A percentile compares a stretch with the other conserved stretches of the same genome.
phyloP scores from a whole-genome alignment of 164 flowering plant species.

The Annona cherimola region DNA sequence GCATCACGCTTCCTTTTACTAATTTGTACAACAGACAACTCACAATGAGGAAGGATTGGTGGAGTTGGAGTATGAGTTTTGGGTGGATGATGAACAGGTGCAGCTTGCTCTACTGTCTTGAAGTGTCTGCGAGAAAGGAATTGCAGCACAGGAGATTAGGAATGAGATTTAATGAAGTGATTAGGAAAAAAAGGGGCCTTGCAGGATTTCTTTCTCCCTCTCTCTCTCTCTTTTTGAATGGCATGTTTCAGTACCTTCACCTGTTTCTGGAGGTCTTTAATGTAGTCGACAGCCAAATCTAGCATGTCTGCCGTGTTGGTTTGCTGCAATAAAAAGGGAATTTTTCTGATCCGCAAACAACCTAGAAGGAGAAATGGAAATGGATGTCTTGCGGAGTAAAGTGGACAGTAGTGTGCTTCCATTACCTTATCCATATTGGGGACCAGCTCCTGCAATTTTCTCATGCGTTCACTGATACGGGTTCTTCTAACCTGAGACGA shows the following conservation, averaged over 20 bases:
- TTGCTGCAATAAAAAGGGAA: constrained; percentile 48
- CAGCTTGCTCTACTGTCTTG: constrained; percentile 51
- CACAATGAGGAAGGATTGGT: too few species aligned
- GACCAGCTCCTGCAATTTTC: constrained; percentile 92
- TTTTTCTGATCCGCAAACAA: background rate
- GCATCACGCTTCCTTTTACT: constrained; percentile 1
- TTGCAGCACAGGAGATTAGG: background rate
- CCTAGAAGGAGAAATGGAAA: too few species aligned
- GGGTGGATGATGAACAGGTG: constrained; percentile 41
- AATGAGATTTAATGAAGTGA: too few species aligned
- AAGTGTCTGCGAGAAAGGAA: constrained; percentile 40
- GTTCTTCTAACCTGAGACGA: constrained; percentile 79
- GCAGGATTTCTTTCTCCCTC: background rate
- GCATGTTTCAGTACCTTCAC: constrained; percentile 57
- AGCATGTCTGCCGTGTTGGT: constrained; percentile 96
- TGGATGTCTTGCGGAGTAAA: too few species aligned
- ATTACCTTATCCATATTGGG: constrained; percentile 98
- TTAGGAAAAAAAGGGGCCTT: background rate
- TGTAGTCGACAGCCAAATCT: constrained; percentile 91
- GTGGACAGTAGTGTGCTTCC: background rate
- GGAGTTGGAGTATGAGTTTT: constrained; percentile 27
- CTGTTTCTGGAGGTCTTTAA: constrained; percentile 78
- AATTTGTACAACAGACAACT: constrained; percentile 19
- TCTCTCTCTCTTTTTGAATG: too few species aligned
- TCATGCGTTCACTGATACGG: constrained; percentile 85